These are phyloP conservation scores for Neurospora africana DNA, from an alignment of 495 filamentous ascomycete genomes.

Conservation along the genomic window DNA sequence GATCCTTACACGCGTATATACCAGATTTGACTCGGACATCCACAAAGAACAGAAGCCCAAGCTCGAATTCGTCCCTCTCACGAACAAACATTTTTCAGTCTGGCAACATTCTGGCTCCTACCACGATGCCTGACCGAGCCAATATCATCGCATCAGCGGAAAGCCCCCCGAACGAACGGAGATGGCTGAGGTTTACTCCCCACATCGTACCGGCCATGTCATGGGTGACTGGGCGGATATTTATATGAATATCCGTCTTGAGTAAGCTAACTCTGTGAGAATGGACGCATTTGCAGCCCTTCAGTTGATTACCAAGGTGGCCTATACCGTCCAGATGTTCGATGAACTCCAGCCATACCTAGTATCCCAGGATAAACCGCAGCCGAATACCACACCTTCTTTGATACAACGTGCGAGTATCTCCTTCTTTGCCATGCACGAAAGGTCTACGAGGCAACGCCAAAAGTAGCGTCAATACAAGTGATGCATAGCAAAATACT, in stretches of 20 bases:
- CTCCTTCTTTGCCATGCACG: background rate
- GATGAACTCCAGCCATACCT: background rate
- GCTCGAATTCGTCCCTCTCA: background rate
- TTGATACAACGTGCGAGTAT: background rate
- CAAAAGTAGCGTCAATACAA: background rate
- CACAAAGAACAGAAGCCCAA: background rate
- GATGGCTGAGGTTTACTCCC: background rate
- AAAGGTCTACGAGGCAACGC: background rate
- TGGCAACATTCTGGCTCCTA: background rate
- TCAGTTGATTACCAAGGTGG: background rate
- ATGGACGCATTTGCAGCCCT: background rate
- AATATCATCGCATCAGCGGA: background rate
- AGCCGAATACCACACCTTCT: background rate
- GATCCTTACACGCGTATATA: too few relatives aligned
- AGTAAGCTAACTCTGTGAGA: background rate
- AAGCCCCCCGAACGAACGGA: background rate
- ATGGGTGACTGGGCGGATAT: background rate
- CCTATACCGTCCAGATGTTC: background rate
- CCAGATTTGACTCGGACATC: background rate
- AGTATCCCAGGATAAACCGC: background rate
- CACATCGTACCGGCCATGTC: background rate
- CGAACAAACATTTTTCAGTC: background rate
- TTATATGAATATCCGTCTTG: background rate
- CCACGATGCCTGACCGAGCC: background rate
- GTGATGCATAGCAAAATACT: background rate